Evolutionary conservation across 345 rosid genomes (phyloP), one percentile per base, ranked within the genome.

Genomic region (Citropsis articulata): DNA sequence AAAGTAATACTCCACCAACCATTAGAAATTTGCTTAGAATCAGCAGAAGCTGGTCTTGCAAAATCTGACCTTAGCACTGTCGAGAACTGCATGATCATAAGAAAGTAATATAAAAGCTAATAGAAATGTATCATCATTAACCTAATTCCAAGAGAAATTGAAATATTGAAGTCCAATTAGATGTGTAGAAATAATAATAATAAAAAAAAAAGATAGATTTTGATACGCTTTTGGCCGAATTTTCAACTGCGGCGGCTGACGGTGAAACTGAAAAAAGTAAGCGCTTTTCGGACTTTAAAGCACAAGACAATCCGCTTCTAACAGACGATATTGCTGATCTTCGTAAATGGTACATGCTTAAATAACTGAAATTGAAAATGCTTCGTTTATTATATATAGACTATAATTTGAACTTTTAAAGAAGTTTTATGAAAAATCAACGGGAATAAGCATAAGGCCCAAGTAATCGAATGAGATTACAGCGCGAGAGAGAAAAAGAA

Each of bases 41-140:
- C 81, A 53, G 77, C 25, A 67, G 28, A 57, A 80, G 67, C 22
- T 69, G 28, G 84, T 73, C 84, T 82, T 72, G 75, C 53, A 64
- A 55, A 70, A 76, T 72, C 77, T 73, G 78, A 79, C 45, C 71
- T 81, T 13, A 62, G 27, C 28, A 28, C 73, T 36, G 28, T 68
- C 30, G 69, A 75, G 60, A 87, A 75, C 91, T 90, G 89, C 82
- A 77, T 24, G 35, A 66, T 73, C 72, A 72, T 61, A 16, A 76
- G 71, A 67, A 78, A 71, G 16, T 30, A 38, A 78, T 50, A 42
- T 76, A 66, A 31, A 53, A 68, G 16, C 67, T 28, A 59, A 60
- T 40, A 31, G 18, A 72, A 27, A 33, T 55, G 57, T 2, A 56
- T 16, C 38, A 70, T 16, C 53, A 6, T 9, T 19, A 53, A 53